A percentile compares a stretch with the other conserved stretches of the same genome.
These are phyloP conservation scores for Trichoderma arundinaceum DNA, from an alignment of 2,329 filamentous ascomycete species.

Conservation along the genomic window DNA sequence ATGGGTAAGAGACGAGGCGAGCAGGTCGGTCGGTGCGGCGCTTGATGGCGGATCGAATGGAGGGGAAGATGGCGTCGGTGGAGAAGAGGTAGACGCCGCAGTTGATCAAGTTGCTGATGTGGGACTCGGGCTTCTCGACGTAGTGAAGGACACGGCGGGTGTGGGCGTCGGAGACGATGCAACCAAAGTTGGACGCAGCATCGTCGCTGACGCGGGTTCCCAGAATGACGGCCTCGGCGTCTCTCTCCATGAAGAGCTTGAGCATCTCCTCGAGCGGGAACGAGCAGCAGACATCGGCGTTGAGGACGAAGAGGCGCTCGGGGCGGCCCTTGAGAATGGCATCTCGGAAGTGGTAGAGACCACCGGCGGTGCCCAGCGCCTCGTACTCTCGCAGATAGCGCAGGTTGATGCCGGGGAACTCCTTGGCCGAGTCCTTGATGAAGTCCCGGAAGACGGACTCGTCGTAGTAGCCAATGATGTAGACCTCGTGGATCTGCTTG, in stretches of 20 bases:
- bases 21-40: slow-evolving; percentile 84
- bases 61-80: slow-evolving; percentile 94
- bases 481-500: slow-evolving; percentile 83
- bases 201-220: slow-evolving; percentile 91
- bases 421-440: slow-evolving; percentile 85
- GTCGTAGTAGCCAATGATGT: slow-evolving; percentile 98
- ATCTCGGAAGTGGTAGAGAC: slow-evolving; percentile 98
- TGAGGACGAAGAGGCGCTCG: slow-evolving; percentile 95
- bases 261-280: slow-evolving; percentile 98
- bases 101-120: slow-evolving; percentile 99
- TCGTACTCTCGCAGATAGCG: slow-evolving; percentile 98
- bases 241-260: slow-evolving; percentile 88
- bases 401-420: slow-evolving; percentile 83
- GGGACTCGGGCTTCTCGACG: slow-evolving; percentile 95
- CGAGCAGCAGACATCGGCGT: slow-evolving; percentile 98
- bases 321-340: slow-evolving; percentile 95
- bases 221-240: slow-evolving; percentile 94
- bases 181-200: slow-evolving; percentile 93
- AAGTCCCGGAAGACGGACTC: slow-evolving; percentile 97
- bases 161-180: slow-evolving; percentile 93
- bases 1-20: slow-evolving; percentile 91
- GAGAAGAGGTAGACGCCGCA: slow-evolving; percentile 98
- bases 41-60: slow-evolving; percentile 93
- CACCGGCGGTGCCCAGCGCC: slow-evolving; percentile 91
- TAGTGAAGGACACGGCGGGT: slow-evolving; percentile 97